phyloP scores from a whole-genome alignment of 75 land plant species.

The Pinus taeda region DNA sequence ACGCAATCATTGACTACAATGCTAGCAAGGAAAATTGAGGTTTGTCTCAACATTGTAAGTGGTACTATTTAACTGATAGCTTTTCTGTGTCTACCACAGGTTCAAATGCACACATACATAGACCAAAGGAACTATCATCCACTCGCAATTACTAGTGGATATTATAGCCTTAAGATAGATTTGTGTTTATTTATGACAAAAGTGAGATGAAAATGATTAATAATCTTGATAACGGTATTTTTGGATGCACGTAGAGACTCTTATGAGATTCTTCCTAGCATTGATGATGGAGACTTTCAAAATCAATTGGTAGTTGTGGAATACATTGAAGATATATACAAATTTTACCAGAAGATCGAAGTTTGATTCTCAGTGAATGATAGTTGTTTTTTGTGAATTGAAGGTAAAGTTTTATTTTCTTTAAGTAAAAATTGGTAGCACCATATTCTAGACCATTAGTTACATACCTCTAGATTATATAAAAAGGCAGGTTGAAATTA shows the following conservation, averaged over 20 bases:
- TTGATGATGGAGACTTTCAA: conserved; percentile 66
- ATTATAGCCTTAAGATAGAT: not conserved
- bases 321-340: conserved; percentile 91
- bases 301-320: conserved; percentile 83
- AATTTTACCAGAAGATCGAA: conserved; percentile 67
- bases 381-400: not conserved
- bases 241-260: conserved; percentile 60
- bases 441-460: conserved; percentile 30
- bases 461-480: conserved; percentile 62
- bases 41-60: not conserved
- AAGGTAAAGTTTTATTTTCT: not conserved
- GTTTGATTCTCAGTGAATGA: conserved; percentile 13
- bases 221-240: not conserved
- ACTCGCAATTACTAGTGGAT: not conserved
- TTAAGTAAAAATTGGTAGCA: not conserved
- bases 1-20: conserved; percentile 17
- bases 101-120: not conserved
- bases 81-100: not conserved
- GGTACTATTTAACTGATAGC: not conserved
- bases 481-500: conserved; percentile 68
- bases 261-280: conserved; percentile 41
- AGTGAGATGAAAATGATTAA: not conserved
- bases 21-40: conserved; percentile 71
- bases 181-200: not conserved
- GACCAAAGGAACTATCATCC: not conserved